These are phyloP conservation scores for Ammopiptanthus mongolicus DNA, from an alignment of 306 rosid species.

Conservation along the genomic window DNA sequence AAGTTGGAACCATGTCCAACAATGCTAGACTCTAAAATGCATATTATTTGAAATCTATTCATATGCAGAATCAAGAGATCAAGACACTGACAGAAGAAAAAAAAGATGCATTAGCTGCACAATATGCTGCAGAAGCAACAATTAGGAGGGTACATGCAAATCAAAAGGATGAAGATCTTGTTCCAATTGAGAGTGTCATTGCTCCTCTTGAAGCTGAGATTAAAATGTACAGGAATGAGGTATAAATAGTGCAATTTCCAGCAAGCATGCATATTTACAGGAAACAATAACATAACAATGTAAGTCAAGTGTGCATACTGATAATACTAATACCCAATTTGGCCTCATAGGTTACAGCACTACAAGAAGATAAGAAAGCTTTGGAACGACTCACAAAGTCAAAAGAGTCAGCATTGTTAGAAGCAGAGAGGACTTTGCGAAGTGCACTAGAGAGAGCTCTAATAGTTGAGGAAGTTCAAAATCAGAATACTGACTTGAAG, in stretches of 20 bases:
- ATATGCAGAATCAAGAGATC: conserved; percentile 71
- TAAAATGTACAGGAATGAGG: conserved; percentile 74
- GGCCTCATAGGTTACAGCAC: conserved; percentile 49
- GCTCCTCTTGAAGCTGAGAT: conserved; percentile 91
- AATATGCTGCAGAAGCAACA: conserved; percentile 85
- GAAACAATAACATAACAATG: background rate
- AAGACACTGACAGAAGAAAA: conserved; percentile 64
- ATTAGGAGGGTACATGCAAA: conserved; percentile 70
- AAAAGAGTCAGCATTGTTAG: conserved; percentile 71
- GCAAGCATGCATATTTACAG: background rate
- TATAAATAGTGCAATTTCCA: conserved; percentile 9
- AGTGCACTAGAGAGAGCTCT: conserved; percentile 76
- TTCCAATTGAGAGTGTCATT: conserved; percentile 45
- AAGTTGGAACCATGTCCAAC: conserved; percentile 6
- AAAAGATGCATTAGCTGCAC: conserved; percentile 76
- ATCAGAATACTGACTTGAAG: conserved; percentile 68
- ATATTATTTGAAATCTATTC: conserved; percentile 13
- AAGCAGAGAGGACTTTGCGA: conserved; percentile 72
- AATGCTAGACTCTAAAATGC: conserved; percentile 10
- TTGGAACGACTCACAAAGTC: conserved; percentile 72
- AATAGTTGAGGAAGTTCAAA: conserved; percentile 86
- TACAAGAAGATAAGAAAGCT: conserved; percentile 86
- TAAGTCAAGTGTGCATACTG: background rate
- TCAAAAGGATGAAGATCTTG: conserved; percentile 60
- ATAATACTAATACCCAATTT: conserved; percentile 10